These are phyloP conservation scores for Detonula confervacea DNA, from an alignment of 352 stramenopile species.

Conservation along the genomic window DNA sequence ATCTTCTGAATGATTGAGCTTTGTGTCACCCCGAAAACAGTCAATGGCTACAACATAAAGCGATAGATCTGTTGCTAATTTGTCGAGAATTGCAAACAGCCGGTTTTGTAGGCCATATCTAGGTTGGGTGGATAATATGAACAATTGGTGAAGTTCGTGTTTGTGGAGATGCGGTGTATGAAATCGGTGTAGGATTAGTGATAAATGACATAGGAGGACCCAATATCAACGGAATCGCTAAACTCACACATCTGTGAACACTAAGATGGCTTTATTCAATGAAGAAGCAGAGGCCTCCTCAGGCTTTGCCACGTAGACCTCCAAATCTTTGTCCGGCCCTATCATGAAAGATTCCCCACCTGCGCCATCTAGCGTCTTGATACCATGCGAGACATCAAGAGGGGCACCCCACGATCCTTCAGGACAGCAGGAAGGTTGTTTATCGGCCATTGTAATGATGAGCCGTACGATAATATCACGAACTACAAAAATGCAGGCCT, in stretches of 20 bases:
- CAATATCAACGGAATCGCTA: neutral
- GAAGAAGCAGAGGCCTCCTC: neutral
- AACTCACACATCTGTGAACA: slow-evolving; percentile 47
- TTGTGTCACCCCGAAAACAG: slow-evolving; percentile 43
- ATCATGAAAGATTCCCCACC: slow-evolving; percentile 14
- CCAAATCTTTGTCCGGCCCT: slow-evolving; percentile 18
- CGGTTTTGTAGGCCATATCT: slow-evolving; percentile 36
- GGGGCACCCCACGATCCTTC: slow-evolving; percentile 34
- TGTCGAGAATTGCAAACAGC: slow-evolving; percentile 44
- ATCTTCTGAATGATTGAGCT: slow-evolving; percentile 30
- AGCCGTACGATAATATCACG: too few relatives aligned
- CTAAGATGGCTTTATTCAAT: slow-evolving; percentile 33
- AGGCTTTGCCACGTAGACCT: slow-evolving; percentile 26
- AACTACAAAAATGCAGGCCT: too few relatives aligned
- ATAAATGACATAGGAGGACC: neutral
- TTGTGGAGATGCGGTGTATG: too few relatives aligned
- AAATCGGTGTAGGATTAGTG: neutral
- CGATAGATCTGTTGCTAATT: slow-evolving; percentile 24
- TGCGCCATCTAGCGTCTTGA: slow-evolving; percentile 13
- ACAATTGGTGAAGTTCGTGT: too few relatives aligned
- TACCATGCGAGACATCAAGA: slow-evolving; percentile 1
- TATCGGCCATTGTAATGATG: neutral
- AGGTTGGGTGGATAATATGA: too few relatives aligned
- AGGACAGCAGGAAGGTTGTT: slow-evolving; percentile 24
- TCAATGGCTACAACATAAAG: slow-evolving; percentile 34